phyloP scores from a whole-genome alignment of 306 rosid genomes.

The Fragaria nilgerrensis region DNA sequence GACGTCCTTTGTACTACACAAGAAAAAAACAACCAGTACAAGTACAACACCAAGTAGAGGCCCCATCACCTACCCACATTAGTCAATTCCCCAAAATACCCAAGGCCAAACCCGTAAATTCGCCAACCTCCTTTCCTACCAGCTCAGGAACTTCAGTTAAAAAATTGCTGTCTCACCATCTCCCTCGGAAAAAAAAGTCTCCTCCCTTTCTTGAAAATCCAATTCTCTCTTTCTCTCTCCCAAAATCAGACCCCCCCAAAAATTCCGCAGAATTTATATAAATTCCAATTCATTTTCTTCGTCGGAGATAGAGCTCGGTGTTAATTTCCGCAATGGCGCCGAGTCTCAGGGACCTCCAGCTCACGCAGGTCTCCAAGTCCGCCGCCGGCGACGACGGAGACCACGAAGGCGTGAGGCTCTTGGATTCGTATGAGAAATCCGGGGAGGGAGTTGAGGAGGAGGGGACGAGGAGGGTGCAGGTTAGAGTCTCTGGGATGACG shows the following conservation, averaged over 20 bases:
- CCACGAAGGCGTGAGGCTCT: conserved; percentile 69
- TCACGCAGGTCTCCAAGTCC: conserved; percentile 26
- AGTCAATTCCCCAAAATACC: not conserved
- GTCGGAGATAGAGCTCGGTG: conserved; percentile 3
- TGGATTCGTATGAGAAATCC: conserved; percentile 57
- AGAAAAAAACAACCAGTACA: not conserved
- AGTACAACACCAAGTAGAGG: conserved; percentile 12
- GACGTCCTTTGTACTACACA: conserved; percentile 18
- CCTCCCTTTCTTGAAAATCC: not conserved
- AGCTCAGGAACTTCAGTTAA: conserved; percentile 29
- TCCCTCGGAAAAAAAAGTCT: conserved; percentile 31
- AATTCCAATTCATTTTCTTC: not conserved
- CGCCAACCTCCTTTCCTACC: not conserved
- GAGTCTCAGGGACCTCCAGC: conserved; percentile 48
- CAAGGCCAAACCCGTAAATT: conserved; percentile 27
- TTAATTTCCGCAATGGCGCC: conserved; percentile 37
- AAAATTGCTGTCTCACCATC: conserved; percentile 39
- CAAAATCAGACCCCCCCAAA: no score
- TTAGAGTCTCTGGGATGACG: conserved; percentile 84
- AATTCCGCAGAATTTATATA: not conserved
- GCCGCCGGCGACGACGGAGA: conserved; percentile 33
- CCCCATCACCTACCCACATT: not conserved
- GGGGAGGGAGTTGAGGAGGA: conserved; percentile 25
- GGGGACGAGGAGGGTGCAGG: conserved; percentile 58
- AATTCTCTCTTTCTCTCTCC: not conserved